Base-by-base conservation (phyloP, 2,329 filamentous ascomycete genomes). In the Chalaropsis ovoidea region DNA sequence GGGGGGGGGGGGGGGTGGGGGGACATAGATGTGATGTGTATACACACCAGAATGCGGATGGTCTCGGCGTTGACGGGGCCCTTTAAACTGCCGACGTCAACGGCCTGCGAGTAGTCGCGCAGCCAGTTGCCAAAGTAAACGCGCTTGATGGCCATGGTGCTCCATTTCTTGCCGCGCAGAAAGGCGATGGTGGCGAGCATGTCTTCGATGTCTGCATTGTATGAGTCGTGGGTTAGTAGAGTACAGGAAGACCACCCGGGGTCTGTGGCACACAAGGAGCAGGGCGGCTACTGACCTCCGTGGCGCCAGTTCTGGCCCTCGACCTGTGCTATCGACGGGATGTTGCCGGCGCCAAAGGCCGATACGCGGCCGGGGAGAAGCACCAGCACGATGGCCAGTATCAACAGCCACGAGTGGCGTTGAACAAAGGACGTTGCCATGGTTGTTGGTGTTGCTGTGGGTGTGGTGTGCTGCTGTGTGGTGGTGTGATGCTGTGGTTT, bases 41-140 rank as follows among this genome's bases (percentile, higher is more conserved):
- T 6, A 64, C 75, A 66, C 73, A 82, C 86, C 45, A 94, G 76
- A 67, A 93, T 83, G 54, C 89, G 82, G 70, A 94, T 89, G 2
- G 89, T 91, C 45, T 87, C 86, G 42, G 87, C 86, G 69, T 88
- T 89, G 67, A 90, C 85, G 4, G 68, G 68, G 68, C 85, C 86
- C 76, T 91, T 92, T 68, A 94, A 75, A 68, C 86, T 90, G 61
- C 88, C 88, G 13, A 92, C 86, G 72, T 93, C 89, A 74, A 93
- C 81, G 43, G 89, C 89, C 72, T 93, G 89, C 13, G 87, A 91
- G 74, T 94, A 94, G 76, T 93, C 89, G 68, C 89, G 82, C 49
- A 93, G 78, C 89, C 89, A 94, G 75, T 94, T 94, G 67, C 89
- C 89, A 77, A 93, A 93, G 76, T 91, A 93, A 39, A 86, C 86